Conservation (phyloP, 2,329 filamentous ascomycete genomes). For the Pyrenochaeta sp. region DNA sequence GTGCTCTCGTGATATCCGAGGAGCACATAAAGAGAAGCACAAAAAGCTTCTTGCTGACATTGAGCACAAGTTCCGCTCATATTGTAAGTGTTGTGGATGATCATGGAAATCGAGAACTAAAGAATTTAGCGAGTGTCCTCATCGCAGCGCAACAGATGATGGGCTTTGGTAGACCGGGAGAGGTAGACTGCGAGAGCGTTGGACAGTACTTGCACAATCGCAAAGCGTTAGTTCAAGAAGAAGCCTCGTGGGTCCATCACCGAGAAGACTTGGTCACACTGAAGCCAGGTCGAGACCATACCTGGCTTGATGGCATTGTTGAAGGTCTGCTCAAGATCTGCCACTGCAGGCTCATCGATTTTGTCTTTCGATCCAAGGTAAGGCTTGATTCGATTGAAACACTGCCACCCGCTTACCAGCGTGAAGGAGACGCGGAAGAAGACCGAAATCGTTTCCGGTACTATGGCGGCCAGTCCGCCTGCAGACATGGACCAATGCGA, state of each 20-base stretch:
- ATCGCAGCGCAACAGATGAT: background rate
- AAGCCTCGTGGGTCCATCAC: background rate
- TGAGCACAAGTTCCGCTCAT: constrained; percentile 1
- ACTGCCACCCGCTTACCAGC: too few species aligned
- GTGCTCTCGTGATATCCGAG: too few species aligned
- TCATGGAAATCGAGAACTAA: too few species aligned
- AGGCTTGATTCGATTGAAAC: too few species aligned
- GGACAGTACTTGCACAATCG: background rate
- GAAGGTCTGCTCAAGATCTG: background rate
- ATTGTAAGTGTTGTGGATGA: background rate
- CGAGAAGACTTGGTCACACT: background rate
- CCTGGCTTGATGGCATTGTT: background rate
- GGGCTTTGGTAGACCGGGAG: background rate
- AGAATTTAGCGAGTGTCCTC: background rate
- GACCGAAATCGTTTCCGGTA: too few species aligned
- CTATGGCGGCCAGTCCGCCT: too few species aligned
- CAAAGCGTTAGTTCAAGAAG: background rate
- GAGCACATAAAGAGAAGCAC: too few species aligned
- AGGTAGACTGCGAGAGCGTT: background rate
- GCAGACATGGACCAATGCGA: too few species aligned
- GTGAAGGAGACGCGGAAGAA: too few species aligned
- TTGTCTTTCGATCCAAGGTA: too few species aligned
- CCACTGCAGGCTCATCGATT: background rate
- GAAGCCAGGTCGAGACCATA: background rate
- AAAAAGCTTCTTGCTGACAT: constrained; percentile 10